Evolutionary conservation across 2,329 filamentous ascomycete species (phyloP), one percentile per base, ranked within the genome.

Genomic region (Ophiostoma pallidulum): DNA sequence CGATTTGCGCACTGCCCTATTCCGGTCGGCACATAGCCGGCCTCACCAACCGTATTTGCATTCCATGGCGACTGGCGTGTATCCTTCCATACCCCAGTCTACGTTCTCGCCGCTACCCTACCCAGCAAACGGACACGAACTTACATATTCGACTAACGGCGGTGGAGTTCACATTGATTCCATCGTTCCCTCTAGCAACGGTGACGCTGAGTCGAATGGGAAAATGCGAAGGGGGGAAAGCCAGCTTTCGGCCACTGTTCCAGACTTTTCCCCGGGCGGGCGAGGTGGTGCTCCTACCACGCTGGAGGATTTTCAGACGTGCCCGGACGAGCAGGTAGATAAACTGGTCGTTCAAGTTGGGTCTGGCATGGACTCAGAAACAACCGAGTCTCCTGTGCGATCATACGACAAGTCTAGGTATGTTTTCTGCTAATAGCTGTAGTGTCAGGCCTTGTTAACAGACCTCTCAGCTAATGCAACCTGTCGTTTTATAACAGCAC

Each of bases 191-290:
- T n/a, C 53, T 45, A 54, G 61, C 24, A 66, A 66, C 22, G 61
- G 60, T 12, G 16, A 28, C 16, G 56, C 53, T 12, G 57, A 62
- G 13, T 49, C 60, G 6, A 74, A 77, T 47, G 70, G 68, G 3
- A 60, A 61, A 41, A 56, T 59, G 6, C 60, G 63, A 45, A 53
- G 59, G 28, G 58, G 65, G 6, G 73, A 74, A 47, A 73, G 72
- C 8, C 72, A 73, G 44, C 68, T 83, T 22, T 82, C 78, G 28
- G 78, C 78, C n/a, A 66, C 73, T 18, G 80, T 81, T 3, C 77
- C 78, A 0, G 78, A 81, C 52, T 83, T 82, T 55, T 71, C 74
- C 8, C 77, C 77, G 13, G 51, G 57, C 9, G 51, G 51, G 8
- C 5, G 32, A 10, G 29, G 33, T 18, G 53, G 56, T 19, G 54